Percentiles rank a stretch among this genome's conserved stretches.
phyloP scores from a whole-genome alignment of 2,329 filamentous ascomycete genomes.

The Sporothrix pseudoabietina region DNA sequence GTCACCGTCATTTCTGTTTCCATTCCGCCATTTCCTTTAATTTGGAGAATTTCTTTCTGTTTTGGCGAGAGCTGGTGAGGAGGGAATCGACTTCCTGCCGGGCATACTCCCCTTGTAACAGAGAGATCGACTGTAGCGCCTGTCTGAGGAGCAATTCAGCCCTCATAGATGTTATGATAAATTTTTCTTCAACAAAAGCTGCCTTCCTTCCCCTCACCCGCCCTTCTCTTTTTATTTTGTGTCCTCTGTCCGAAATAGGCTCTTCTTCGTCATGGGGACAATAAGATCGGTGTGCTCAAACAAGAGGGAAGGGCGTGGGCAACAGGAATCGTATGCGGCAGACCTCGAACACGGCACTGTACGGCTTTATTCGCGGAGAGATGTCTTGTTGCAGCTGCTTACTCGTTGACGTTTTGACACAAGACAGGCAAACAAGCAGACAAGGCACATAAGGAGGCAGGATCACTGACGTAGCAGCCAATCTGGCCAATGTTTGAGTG shows the following conservation, averaged over 20 bases:
- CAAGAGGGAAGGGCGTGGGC: neutral
- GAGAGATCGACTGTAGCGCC: neutral
- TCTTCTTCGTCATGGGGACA: neutral
- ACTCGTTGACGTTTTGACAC: neutral
- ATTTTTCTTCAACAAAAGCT: neutral
- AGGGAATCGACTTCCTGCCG: neutral
- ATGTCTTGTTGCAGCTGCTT: neutral
- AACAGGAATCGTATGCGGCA: neutral
- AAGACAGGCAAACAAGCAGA: neutral
- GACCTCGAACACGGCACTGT: neutral
- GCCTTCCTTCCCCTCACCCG: neutral
- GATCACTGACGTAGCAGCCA: neutral
- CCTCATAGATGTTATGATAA: neutral
- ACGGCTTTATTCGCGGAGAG: slow-evolving; percentile 19
- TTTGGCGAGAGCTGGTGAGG: no score
- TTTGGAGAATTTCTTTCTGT: neutral
- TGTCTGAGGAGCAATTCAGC: neutral
- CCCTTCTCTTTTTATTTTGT: neutral
- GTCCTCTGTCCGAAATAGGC: neutral
- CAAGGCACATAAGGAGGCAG: neutral
- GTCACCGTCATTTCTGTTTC: neutral
- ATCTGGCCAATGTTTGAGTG: neutral
- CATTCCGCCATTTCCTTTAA: neutral
- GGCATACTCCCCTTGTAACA: neutral
- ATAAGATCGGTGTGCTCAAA: neutral